These are phyloP conservation scores for Silene coronaria DNA, from an alignment of 179 eudicot species.

Conservation along the genomic window DNA sequence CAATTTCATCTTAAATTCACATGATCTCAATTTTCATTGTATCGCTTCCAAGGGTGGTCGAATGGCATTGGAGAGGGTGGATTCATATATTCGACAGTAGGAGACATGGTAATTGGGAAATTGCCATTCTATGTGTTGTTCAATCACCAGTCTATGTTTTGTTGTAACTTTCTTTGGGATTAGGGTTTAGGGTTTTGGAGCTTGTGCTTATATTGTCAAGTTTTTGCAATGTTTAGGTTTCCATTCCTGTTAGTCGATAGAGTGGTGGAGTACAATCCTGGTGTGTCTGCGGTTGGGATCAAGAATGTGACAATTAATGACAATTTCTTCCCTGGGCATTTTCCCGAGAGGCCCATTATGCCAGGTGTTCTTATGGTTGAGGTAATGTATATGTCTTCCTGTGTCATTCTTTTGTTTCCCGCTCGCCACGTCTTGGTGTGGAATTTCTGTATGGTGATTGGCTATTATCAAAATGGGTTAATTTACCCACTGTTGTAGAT, in stretches of 20 bases:
- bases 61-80: not conserved
- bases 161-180: not conserved
- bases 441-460: not conserved
- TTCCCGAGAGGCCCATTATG: slow-evolving; percentile 98
- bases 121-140: not conserved
- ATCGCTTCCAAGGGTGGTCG: not conserved
- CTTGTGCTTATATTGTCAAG: not conserved
- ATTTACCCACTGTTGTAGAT: not conserved
- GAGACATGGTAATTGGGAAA: not conserved
- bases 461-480: not conserved
- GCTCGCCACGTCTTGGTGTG: not conserved
- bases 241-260: slow-evolving; percentile 96
- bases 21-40: not conserved
- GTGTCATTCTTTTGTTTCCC: not conserved
- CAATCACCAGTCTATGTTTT: not conserved
- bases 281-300: slow-evolving; percentile 90
- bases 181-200: slow-evolving; percentile 3
- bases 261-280: slow-evolving; percentile 85
- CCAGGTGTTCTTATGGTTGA: slow-evolving; percentile 99
- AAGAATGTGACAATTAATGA: slow-evolving; percentile 96
- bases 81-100: no score
- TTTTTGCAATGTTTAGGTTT: slow-evolving; percentile 36
- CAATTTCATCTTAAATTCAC: not conserved
- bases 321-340: slow-evolving; percentile 95
- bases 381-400: slow-evolving; percentile 22